Percentiles rank a stretch among this genome's conserved stretches.
These are phyloP conservation scores for Cladophialophora bantiana DNA, from an alignment of 2,329 filamentous ascomycete genomes.

Conservation along the genomic window DNA sequence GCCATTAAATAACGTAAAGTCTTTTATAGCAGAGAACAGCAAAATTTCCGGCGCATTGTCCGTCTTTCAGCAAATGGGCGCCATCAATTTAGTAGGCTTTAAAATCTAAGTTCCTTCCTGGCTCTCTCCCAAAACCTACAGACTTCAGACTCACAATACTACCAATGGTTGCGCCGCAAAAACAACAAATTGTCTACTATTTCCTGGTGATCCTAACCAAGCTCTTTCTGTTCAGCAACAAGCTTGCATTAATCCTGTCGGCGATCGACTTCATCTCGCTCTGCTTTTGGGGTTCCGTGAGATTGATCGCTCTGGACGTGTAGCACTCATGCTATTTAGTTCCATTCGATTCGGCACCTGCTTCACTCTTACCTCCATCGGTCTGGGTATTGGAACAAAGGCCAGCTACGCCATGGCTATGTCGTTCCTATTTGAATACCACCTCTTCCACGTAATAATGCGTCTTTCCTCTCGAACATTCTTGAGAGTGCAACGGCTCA, in stretches of 20 bases:
- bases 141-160: slow-evolving; percentile 36
- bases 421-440: slow-evolving; percentile 22
- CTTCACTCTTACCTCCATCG: slow-evolving; percentile 51
- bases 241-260: slow-evolving; percentile 16
- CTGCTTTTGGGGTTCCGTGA: slow-evolving; percentile 20
- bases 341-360: slow-evolving; percentile 7
- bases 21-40: slow-evolving; percentile 46
- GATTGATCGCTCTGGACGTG: slow-evolving; percentile 56
- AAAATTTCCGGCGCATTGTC: slow-evolving; percentile 52
- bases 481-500: slow-evolving; percentile 2
- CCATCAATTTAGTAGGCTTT: slow-evolving; percentile 60
- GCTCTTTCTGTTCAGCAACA: slow-evolving; percentile 21
- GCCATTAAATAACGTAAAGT: slow-evolving; percentile 10
- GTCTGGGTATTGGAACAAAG: slow-evolving; percentile 31
- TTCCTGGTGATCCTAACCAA: slow-evolving; percentile 19
- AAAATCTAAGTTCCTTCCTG: slow-evolving; percentile 55
- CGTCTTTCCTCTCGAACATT: slow-evolving; percentile 42
- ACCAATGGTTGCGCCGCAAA: slow-evolving; percentile 50
- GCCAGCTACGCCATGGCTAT: slow-evolving; percentile 46
- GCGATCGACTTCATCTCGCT: slow-evolving; percentile 21
- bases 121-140: slow-evolving; percentile 44
- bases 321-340: slow-evolving; percentile 39
- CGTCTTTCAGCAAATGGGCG: slow-evolving; percentile 58
- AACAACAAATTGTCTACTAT: slow-evolving; percentile 15
- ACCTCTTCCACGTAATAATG: slow-evolving; percentile 39